Conservation (phyloP, 2,329 filamentous ascomycete species). For the Fusarium armeniacum region DNA sequence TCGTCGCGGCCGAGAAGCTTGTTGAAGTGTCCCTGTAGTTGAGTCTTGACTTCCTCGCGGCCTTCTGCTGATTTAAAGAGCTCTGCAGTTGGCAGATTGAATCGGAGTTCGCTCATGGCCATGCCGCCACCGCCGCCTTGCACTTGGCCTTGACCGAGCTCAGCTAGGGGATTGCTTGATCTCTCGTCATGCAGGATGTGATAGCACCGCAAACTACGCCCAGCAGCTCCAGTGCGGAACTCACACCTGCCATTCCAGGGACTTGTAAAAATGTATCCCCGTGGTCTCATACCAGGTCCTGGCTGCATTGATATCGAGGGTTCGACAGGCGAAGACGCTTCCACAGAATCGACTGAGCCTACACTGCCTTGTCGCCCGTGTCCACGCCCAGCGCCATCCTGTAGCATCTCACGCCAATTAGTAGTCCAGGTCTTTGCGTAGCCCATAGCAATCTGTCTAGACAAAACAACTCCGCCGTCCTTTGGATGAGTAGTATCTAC, state of each 20-base stretch:
- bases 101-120: slow-evolving; percentile 84
- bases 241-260: slow-evolving; percentile 92
- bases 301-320: slow-evolving; percentile 57
- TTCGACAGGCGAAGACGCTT: slow-evolving; percentile 50
- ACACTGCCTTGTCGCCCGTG: slow-evolving; percentile 52
- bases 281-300: slow-evolving; percentile 65
- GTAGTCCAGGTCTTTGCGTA: slow-evolving; percentile 66
- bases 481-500: slow-evolving; percentile 28
- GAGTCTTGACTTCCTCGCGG: slow-evolving; percentile 51
- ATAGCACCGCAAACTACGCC: slow-evolving; percentile 80
- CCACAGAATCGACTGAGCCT: slow-evolving; percentile 52
- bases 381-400: slow-evolving; percentile 44
- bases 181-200: slow-evolving; percentile 71
- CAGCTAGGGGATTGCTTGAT: slow-evolving; percentile 62
- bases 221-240: slow-evolving; percentile 83
- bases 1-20: slow-evolving; percentile 57
- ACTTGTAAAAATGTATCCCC: slow-evolving; percentile 82
- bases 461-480: slow-evolving; percentile 58
- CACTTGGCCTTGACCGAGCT: slow-evolving; percentile 51
- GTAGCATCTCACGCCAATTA: slow-evolving; percentile 60
- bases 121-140: slow-evolving; percentile 45
- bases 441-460: slow-evolving; percentile 70
- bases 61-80: slow-evolving; percentile 59
- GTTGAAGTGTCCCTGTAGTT: slow-evolving; percentile 60
- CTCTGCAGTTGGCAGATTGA: slow-evolving; percentile 80